Conservation (phyloP, 768 basidiomycete species). For the Pleurotus citrinopileatus region DNA sequence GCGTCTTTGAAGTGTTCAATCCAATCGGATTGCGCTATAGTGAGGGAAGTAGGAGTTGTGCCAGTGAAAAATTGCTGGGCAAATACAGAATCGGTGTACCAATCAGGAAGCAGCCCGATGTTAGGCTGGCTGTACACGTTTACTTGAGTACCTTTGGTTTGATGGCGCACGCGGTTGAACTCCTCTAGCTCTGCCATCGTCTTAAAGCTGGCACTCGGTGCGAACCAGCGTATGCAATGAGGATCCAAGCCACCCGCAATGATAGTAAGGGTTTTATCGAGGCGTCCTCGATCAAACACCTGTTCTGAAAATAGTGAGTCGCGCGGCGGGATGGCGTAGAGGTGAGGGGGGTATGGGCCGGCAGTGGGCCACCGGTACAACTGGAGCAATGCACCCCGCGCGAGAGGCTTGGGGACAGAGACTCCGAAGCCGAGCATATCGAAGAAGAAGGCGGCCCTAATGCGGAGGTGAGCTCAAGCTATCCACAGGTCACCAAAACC, state of each 20-base stretch:
- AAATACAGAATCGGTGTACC: slow-evolving; percentile 29
- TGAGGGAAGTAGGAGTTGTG: slow-evolving; percentile 24
- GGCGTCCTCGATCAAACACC: slow-evolving; percentile 17
- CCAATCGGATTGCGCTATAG: slow-evolving; percentile 18
- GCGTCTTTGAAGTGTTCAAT: slow-evolving; percentile 17
- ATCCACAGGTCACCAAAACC: neutral
- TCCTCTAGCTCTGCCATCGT: slow-evolving; percentile 19
- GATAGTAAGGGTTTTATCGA: slow-evolving; percentile 13
- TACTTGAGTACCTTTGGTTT: neutral
- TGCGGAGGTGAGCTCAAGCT: neutral
- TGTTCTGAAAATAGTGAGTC: slow-evolving; percentile 1
- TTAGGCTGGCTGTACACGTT: slow-evolving; percentile 23
- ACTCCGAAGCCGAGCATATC: slow-evolving; percentile 5
- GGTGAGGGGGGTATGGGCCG: slow-evolving; percentile 19
- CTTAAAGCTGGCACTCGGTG: slow-evolving; percentile 3
- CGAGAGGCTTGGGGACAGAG: slow-evolving; percentile 4
- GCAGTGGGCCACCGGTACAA: slow-evolving; percentile 15
- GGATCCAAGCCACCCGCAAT: neutral
- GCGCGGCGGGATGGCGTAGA: slow-evolving; percentile 15
- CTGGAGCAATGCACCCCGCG: too few relatives aligned
- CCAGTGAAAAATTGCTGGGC: slow-evolving; percentile 28
- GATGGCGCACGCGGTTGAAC: slow-evolving; percentile 12
- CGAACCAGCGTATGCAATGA: slow-evolving; percentile 5
- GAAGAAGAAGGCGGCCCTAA: neutral
- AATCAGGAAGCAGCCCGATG: slow-evolving; percentile 24